Conservation (phyloP, 1,284 basidiomycete genomes). For the Lentinus polychrous region DNA sequence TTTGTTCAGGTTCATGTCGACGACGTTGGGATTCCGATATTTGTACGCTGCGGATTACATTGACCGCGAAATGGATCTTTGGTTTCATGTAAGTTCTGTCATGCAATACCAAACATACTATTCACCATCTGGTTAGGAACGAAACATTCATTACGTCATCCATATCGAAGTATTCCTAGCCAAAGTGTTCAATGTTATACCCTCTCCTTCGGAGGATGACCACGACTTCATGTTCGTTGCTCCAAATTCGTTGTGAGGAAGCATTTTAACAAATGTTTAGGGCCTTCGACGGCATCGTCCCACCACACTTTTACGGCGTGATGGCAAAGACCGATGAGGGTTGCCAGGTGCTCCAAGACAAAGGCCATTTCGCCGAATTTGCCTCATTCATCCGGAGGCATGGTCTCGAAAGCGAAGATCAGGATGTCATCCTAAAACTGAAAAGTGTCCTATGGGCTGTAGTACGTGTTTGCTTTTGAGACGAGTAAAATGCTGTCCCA, state of each 20-base stretch:
- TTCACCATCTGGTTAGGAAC: conserved; percentile 63
- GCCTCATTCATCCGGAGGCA: conserved; percentile 87
- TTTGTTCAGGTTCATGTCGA: conserved; percentile 82
- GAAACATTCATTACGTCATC: conserved; percentile 82
- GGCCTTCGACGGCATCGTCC: conserved; percentile 82
- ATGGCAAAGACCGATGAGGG: conserved; percentile 95
- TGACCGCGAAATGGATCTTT: conserved; percentile 90
- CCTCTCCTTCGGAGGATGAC: conserved; percentile 44
- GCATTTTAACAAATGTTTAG: too few species aligned
- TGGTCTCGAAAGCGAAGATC: conserved; percentile 78
- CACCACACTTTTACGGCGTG: conserved; percentile 96
- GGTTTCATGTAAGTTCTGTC: conserved; percentile 80
- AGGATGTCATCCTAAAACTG: conserved; percentile 78
- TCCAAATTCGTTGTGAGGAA: too few species aligned
- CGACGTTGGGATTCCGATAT: conserved; percentile 87
- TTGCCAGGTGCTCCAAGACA: conserved; percentile 83
- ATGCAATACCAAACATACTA: too few species aligned
- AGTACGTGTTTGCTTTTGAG: conserved; percentile 50
- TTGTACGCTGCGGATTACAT: conserved; percentile 91
- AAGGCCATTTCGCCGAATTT: conserved; percentile 89
- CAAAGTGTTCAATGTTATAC: conserved; percentile 60
- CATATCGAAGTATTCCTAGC: conserved; percentile 84
- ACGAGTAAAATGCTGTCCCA: not conserved
- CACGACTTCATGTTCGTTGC: conserved; percentile 59
- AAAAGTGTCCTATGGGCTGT: conserved; percentile 98